These are phyloP conservation scores for Elsinoe batatas DNA, from an alignment of 2,329 filamentous ascomycete species.

Conservation along the genomic window DNA sequence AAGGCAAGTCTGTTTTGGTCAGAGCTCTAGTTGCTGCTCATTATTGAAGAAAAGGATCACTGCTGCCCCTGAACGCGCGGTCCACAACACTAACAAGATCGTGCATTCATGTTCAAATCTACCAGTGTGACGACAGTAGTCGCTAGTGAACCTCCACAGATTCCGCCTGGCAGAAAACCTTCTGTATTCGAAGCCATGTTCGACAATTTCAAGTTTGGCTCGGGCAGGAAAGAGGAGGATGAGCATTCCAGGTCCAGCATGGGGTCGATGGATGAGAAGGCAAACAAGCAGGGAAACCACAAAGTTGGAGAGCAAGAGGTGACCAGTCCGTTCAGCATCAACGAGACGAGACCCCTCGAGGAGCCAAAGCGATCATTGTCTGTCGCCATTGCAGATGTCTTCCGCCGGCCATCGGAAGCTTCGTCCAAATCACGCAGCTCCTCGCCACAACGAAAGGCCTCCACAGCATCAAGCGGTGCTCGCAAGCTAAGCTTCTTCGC, in stretches of 20 bases:
- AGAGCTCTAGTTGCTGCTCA: background rate
- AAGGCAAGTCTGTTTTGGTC: conserved; percentile 9
- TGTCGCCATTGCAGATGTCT: conserved; percentile 8
- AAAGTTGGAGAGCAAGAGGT: background rate
- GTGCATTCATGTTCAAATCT: background rate
- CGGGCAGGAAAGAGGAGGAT: background rate
- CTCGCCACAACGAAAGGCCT: conserved; percentile 7
- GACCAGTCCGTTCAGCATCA: conserved; percentile 9
- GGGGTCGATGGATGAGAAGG: background rate
- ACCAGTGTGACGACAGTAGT: background rate
- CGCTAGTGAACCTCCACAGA: background rate
- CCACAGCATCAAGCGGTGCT: background rate
- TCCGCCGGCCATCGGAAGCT: conserved; percentile 4
- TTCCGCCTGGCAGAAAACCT: background rate
- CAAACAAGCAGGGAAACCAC: background rate
- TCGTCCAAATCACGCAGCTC: conserved; percentile 6
- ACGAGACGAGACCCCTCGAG: conserved; percentile 6
- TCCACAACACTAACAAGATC: background rate
- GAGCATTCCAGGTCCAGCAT: background rate
- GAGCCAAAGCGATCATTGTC: conserved; percentile 10
- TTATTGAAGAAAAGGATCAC: conserved; percentile 3
- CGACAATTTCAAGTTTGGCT: conserved; percentile 12
- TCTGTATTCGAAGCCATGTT: conserved; percentile 7
- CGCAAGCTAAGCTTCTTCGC: background rate
- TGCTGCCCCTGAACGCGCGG: conserved; percentile 10